These are phyloP conservation scores for Neurospora sp. DNA, from an alignment of 495 filamentous ascomycete genomes.

Conservation along the genomic window DNA sequence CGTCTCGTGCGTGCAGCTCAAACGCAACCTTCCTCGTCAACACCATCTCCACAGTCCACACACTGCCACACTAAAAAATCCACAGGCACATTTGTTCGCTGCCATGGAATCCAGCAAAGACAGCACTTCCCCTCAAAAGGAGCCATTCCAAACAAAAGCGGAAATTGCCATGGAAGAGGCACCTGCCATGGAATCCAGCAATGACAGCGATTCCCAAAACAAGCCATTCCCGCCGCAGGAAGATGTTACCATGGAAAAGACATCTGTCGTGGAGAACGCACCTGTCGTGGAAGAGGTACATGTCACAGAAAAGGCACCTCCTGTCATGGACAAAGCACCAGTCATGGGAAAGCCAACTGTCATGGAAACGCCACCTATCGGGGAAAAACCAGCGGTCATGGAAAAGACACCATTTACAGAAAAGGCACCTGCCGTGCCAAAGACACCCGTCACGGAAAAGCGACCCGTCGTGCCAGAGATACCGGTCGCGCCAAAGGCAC, in stretches of 20 bases:
- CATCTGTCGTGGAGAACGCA: neutral
- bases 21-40: neutral
- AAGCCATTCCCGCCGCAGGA: neutral
- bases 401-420: no score
- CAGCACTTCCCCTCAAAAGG: neutral
- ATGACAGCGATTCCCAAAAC: neutral
- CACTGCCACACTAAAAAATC: neutral
- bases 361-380: neutral
- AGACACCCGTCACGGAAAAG: neutral
- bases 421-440: no score
- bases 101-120: neutral
- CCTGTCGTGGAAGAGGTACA: neutral
- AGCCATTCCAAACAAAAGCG: neutral
- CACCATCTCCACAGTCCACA: neutral
- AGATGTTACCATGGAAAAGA: neutral
- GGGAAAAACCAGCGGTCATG: no score
- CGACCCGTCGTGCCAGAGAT: no score
- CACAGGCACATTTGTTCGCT: neutral
- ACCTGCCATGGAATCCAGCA: neutral
- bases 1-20: neutral
- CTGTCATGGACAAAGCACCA: neutral
- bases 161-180: rapidly evolving
- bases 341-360: neutral
- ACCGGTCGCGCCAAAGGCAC: no score
- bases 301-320: no score